Evolutionary conservation across 1,284 basidiomycete species (phyloP).

Genomic region (Rhodotorula sp.): DNA sequence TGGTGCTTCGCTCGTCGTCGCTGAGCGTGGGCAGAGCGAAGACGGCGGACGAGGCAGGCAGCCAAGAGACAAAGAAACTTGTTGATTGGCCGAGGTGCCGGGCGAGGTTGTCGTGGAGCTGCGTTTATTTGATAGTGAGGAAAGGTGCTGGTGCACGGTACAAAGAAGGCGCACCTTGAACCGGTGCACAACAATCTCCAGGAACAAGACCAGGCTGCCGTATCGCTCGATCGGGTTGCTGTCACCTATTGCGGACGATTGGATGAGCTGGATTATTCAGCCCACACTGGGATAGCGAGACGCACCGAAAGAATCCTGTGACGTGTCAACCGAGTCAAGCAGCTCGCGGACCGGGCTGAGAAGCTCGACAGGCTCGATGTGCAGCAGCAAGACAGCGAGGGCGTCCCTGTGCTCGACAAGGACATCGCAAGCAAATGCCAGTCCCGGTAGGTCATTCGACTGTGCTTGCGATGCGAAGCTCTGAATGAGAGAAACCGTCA

Average conservation of each 20-base stretch:
- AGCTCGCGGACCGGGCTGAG: constrained; percentile 25
- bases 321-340: constrained; percentile 25
- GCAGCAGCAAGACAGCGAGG: constrained; percentile 27
- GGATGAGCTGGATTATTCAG: no score
- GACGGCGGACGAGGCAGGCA: constrained; percentile 45
- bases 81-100: constrained; percentile 43
- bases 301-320: constrained; percentile 30
- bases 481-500: not conserved
- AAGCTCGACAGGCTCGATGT: constrained; percentile 25
- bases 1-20: constrained; percentile 47
- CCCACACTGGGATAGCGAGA: no score
- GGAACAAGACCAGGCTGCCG: constrained; percentile 51
- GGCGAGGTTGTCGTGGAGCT: constrained; percentile 28
- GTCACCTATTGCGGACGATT: constrained; percentile 16
- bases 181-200: constrained; percentile 47
- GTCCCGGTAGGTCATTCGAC: not conserved
- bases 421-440: constrained; percentile 19
- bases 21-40: constrained; percentile 47
- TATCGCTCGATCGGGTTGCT: constrained; percentile 43
- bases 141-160: not conserved
- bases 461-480: no score
- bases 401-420: constrained; percentile 14
- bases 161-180: constrained; percentile 44
- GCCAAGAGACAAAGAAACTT: constrained; percentile 34
- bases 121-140: constrained; percentile 17